These are phyloP conservation scores for Neurospora cerealis DNA, from an alignment of 495 filamentous ascomycete species.

Conservation along the genomic window DNA sequence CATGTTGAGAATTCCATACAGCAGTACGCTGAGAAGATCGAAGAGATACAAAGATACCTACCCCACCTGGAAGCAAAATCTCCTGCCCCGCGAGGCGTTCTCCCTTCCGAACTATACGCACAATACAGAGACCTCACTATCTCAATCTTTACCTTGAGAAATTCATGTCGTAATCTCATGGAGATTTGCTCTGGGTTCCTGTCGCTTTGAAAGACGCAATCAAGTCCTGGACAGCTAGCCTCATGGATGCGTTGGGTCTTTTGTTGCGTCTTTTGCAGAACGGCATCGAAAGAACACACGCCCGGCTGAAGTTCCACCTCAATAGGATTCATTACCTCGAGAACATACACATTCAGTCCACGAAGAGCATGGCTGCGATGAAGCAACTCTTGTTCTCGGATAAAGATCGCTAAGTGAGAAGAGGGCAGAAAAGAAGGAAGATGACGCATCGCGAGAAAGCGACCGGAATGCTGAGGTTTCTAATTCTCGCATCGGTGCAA, in stretches of 20 bases:
- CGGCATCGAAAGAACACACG: neutral
- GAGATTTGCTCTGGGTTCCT: neutral
- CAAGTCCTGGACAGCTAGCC: too few species aligned
- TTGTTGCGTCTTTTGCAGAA: too few species aligned
- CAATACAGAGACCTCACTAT: neutral
- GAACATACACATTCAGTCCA: neutral
- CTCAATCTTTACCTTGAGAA: neutral
- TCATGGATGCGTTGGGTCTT: too few species aligned
- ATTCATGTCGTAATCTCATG: neutral
- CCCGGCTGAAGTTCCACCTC: neutral
- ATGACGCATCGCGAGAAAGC: neutral
- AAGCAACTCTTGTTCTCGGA: neutral
- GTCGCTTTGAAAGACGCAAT: too few species aligned
- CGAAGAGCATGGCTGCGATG: neutral
- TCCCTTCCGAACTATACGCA: neutral
- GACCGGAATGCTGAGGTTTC: neutral
- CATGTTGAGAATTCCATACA: neutral
- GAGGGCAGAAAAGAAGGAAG: neutral
- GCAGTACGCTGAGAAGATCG: neutral
- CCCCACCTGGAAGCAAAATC: neutral
- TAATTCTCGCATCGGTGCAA: neutral
- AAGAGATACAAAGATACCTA: neutral
- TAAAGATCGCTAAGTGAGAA: neutral
- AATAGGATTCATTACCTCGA: neutral
- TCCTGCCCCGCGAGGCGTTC: rapidly evolving